A percentile compares a stretch with the other conserved stretches of the same genome.
These are phyloP conservation scores for Exidia glandulosa DNA, from an alignment of 768 basidiomycete genomes.

Conservation along the genomic window DNA sequence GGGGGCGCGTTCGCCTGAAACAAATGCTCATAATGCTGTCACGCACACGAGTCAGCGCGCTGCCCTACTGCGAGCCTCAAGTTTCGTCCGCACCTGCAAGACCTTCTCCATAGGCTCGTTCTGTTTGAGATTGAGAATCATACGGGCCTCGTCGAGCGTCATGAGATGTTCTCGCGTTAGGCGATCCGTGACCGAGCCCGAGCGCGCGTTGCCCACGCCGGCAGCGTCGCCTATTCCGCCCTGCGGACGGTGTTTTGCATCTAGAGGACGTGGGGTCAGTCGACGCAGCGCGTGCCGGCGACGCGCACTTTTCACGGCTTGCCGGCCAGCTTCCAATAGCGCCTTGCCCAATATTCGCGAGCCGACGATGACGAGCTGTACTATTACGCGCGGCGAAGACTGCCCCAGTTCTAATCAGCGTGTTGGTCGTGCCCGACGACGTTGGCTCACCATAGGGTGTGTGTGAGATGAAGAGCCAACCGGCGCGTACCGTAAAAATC, in stretches of 20 bases:
- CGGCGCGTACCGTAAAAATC: not conserved
- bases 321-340: slow-evolving; percentile 76
- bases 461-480: not conserved
- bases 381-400: slow-evolving; percentile 70
- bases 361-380: slow-evolving; percentile 71
- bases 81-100: slow-evolving; percentile 46
- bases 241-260: slow-evolving; percentile 75
- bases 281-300: not conserved
- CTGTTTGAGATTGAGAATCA: slow-evolving; percentile 82
- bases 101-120: slow-evolving; percentile 58
- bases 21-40: slow-evolving; percentile 82
- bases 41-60: not conserved
- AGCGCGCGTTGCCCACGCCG: slow-evolving; percentile 63
- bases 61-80: not conserved
- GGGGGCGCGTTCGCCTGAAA: slow-evolving; percentile 81
- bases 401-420: slow-evolving; percentile 24
- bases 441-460: not conserved
- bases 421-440: slow-evolving; percentile 4
- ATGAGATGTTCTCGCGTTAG: slow-evolving; percentile 80
- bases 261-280: slow-evolving; percentile 27
- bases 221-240: slow-evolving; percentile 56
- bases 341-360: slow-evolving; percentile 85
- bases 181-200: slow-evolving; percentile 67
- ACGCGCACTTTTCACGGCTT: slow-evolving; percentile 82
- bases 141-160: slow-evolving; percentile 89